Percentiles rank a stretch among this genome's conserved stretches.
phyloP scores from a whole-genome alignment of 2,329 filamentous ascomycete species.

The Stagonosporopsis chrysanthemi region DNA sequence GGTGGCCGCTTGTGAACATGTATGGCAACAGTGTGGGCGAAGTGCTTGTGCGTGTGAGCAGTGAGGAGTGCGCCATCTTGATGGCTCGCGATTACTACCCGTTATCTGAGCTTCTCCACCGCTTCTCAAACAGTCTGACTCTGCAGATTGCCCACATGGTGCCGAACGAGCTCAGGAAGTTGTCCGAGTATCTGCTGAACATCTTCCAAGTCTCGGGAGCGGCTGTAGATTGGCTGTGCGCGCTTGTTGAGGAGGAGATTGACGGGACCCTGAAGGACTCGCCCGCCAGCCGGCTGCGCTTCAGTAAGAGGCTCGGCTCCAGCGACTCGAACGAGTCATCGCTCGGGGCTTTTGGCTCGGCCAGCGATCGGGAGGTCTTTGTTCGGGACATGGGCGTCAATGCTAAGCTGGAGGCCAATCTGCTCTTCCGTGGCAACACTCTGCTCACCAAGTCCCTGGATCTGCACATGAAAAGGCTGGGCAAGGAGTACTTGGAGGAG shows the following conservation, averaged over 20 bases:
- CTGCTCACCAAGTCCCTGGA: slow-evolving; percentile 92
- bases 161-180: slow-evolving; percentile 76
- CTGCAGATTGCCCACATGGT: slow-evolving; percentile 82
- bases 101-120: slow-evolving; percentile 82
- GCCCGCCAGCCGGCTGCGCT: slow-evolving; percentile 70
- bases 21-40: slow-evolving; percentile 80
- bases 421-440: slow-evolving; percentile 94
- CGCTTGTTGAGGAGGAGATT: slow-evolving; percentile 94
- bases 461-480: slow-evolving; percentile 92
- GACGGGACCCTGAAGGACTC: slow-evolving; percentile 88
- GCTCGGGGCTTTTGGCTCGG: slow-evolving; percentile 47
- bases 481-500: slow-evolving; percentile 90
- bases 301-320: slow-evolving; percentile 74
- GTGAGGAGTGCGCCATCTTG: slow-evolving; percentile 89
- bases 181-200: slow-evolving; percentile 87
- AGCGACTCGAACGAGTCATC: slow-evolving; percentile 69
- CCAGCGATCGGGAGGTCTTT: slow-evolving; percentile 72
- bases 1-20: slow-evolving; percentile 81
- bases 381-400: slow-evolving; percentile 81
- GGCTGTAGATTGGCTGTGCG: slow-evolving; percentile 88
- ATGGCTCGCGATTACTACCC: slow-evolving; percentile 84
- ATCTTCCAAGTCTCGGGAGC: slow-evolving; percentile 93
- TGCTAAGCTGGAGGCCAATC: slow-evolving; percentile 85
- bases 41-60: slow-evolving; percentile 80
- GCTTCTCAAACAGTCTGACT: slow-evolving; percentile 83